Base-by-base conservation (phyloP, 371 early-diverging fungal genomes). In the Dinochytrium kinnereticum region DNA sequence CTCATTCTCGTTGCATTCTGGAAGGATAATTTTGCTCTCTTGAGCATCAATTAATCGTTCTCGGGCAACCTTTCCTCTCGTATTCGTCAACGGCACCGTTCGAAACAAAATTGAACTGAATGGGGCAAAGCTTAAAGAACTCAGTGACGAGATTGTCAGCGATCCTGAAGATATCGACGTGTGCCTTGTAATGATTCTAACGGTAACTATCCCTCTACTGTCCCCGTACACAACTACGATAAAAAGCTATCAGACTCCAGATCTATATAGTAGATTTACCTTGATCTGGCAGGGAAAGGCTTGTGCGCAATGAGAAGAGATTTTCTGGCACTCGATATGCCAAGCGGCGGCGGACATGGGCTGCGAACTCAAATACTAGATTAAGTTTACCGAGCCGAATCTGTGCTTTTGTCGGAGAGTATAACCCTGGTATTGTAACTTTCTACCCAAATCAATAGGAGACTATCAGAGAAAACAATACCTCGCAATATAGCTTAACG, bases 401-500 rank as follows among this genome's bases (percentile, higher is more conserved):
- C 13, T 19, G 28, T 3, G 72, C 64, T 3, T 40, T 31, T 30
- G 55, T 69, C 10, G 70, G 51, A n/a, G 39, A 7, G 70, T 80
- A 80, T 0, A 55, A 69, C 36, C 80, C 80, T 1, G 72, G 69
- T 30, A 55, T 34, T 2, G 64, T 59, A 19, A 73, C 44, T 68
- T 73, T 68, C 74, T 76, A 44, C 44, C 19, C 44, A 44, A 19
- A 44, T 7, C 19, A 44, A 19, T 13, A 44, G 44, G 19, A 19
- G 44, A 13, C 19, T 44, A 44, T 19, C 7, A 44, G 39, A 57
- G 33, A 31, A 38, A 59, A 26, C 0, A 30, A 28, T 81, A 91
- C 92, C 76, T 89, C 86, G 64, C 92, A 89, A 15, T 84, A 84
- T 2, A 92, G 80, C 15, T 86, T 80, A 69, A 90, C 82, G 0